Evolutionary conservation across 305 asterid genomes (phyloP).

Genomic region (Fraxinus floribunda): DNA sequence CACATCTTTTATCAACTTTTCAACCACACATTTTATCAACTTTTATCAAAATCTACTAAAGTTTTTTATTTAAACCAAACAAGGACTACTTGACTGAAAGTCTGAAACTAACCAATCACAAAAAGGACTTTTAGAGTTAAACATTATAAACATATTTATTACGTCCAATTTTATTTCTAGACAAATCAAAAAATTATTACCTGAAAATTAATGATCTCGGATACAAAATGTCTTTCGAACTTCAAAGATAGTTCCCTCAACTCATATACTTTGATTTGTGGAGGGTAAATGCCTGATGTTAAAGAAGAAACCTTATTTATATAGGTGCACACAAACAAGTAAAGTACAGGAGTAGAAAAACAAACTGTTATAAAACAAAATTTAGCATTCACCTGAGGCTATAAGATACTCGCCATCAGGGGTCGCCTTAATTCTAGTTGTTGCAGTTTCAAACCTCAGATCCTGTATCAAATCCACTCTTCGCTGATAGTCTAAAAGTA

Average conservation of each 20-base stretch:
- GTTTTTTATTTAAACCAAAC: not conserved
- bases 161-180: not conserved
- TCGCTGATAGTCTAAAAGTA: constrained; percentile 64
- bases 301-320: constrained; percentile 12
- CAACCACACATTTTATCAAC: not conserved
- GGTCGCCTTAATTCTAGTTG: constrained; percentile 73
- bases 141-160: not conserved
- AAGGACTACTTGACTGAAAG: not conserved
- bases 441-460: constrained; percentile 86
- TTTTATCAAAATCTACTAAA: too few species aligned
- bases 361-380: not conserved
- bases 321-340: not conserved
- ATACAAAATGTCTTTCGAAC: constrained; percentile 89
- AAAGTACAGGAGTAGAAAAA: not conserved
- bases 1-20: not conserved
- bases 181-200: constrained; percentile 35
- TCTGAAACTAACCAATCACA: not conserved
- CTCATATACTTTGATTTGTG: constrained; percentile 91
- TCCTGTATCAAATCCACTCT: constrained; percentile 85
- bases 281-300: constrained; percentile 82
- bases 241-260: constrained; percentile 73
- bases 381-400: constrained; percentile 62
- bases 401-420: constrained; percentile 85
- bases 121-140: not conserved
- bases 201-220: constrained; percentile 83